Evolutionary conservation across 2,329 filamentous ascomycete genomes (phyloP).

Genomic region (Fusarium anguioides): DNA sequence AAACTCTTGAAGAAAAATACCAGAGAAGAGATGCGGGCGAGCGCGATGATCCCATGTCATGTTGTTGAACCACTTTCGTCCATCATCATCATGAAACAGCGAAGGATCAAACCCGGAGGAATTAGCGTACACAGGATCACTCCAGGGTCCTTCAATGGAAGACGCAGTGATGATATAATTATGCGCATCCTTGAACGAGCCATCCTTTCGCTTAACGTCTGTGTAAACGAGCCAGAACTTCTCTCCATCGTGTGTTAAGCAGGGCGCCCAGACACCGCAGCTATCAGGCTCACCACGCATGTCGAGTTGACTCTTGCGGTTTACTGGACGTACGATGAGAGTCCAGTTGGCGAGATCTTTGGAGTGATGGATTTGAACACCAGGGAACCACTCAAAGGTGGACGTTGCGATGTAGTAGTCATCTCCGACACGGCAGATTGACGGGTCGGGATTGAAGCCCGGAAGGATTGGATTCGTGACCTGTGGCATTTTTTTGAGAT

Average conservation of each 20-base stretch:
- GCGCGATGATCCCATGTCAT: conserved; percentile 67
- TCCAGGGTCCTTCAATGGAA: conserved; percentile 69
- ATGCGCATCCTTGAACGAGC: conserved; percentile 71
- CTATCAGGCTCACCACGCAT: conserved; percentile 70
- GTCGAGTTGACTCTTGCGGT: conserved; percentile 62
- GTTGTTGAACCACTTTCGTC: conserved; percentile 67
- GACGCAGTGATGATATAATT: conserved; percentile 71
- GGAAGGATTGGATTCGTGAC: conserved; percentile 66
- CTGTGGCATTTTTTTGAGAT: conserved; percentile 56
- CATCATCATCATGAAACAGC: conserved; percentile 68
- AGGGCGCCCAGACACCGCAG: conserved; percentile 73
- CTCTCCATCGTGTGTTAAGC: conserved; percentile 69
- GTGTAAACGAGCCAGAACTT: conserved; percentile 74
- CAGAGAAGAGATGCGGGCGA: conserved; percentile 62
- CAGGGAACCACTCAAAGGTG: conserved; percentile 67
- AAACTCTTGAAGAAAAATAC: conserved; percentile 69
- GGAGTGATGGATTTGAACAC: conserved; percentile 66
- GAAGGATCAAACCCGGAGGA: conserved; percentile 72
- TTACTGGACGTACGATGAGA: conserved; percentile 59
- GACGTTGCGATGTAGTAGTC: conserved; percentile 68
- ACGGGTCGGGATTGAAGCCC: conserved; percentile 67
- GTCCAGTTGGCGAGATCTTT: conserved; percentile 65
- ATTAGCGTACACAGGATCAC: conserved; percentile 68
- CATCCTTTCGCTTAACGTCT: conserved; percentile 74
- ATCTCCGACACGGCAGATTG: conserved; percentile 61